Base-by-base conservation (phyloP, 2,329 filamentous ascomycete species). In the Pestalotiopsis sp. region DNA sequence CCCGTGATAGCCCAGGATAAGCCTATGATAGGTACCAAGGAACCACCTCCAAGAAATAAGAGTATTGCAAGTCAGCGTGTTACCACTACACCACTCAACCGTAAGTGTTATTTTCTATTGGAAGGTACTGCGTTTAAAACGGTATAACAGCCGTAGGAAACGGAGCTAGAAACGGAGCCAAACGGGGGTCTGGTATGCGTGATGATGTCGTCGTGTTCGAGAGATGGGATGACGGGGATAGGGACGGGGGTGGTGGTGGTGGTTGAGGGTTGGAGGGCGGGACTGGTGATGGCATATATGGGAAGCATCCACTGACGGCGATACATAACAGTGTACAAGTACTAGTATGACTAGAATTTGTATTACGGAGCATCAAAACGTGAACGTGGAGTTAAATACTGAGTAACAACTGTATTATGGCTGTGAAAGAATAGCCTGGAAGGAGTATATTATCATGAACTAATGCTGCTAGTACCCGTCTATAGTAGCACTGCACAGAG, bases 61-160 rank as follows among this genome's bases (percentile, higher is more conserved):
- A n/a, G 25, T 23, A 20, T 62, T 41, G 31, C 25, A 64, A 20
- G n/a, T 39, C 61, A 49, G 39, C 20, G 25, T 64, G 61, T 31
- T 64, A 49, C 61, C 61, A 64, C 39, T 64, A 64, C 65, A 67
- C 45, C 23, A 60, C 60, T 64, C 57, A 62, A 13, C 31, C 60
- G 38, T 52, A 39, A 59, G 27, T 59, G 27, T 3, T 39, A 11
- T 27, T 27, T n/a, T 58, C n/a, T 27, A 25, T 59, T 59, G 57
- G 25, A n/a, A 59, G 17, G 3, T 13, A 23, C 13, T 36, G 7
- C 57, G 57, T 59, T 59, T 39, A 38, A 41, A 62, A 62, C 59
- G 27, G 59, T 12, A 13, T 3, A 39, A n/a, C 4, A 38, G 31
- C 6, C 14, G 25, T 41, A 3, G 14, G 31, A 38, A 38, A 39